Conservation (phyloP, 345 rosid species). For the Nasturtium officinale region DNA sequence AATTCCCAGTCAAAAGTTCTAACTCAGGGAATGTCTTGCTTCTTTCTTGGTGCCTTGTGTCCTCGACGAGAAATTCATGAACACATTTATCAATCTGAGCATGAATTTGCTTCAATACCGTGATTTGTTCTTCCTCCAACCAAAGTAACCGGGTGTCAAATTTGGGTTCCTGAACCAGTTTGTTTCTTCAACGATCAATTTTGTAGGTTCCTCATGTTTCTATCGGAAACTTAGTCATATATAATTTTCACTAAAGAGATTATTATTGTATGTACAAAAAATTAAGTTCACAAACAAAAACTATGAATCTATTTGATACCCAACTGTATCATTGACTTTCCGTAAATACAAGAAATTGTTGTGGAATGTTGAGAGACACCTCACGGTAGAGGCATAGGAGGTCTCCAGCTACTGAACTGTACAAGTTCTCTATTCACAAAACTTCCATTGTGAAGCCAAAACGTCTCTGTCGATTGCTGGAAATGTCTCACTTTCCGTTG, state of each 20-base stretch:
- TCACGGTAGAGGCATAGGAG: conserved; percentile 79
- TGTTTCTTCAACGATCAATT: background rate
- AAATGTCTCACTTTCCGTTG: conserved; percentile 90
- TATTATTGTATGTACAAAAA: conserved; percentile 24
- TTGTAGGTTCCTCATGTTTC: background rate
- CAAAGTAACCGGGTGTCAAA: too few species aligned
- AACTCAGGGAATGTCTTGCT: too few species aligned
- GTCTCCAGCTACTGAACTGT: conserved; percentile 75
- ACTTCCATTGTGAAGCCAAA: conserved; percentile 90
- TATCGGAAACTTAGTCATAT: background rate
- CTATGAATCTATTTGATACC: conserved; percentile 6
- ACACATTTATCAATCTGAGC: too few species aligned
- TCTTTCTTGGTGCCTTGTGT: too few species aligned
- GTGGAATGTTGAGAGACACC: conserved; percentile 15
- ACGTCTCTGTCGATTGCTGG: conserved; percentile 88
- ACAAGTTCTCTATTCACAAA: conserved; percentile 66
- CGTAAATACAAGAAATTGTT: background rate
- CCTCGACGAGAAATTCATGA: too few species aligned
- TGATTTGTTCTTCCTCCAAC: too few species aligned
- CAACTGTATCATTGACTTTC: background rate
- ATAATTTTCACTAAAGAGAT: background rate
- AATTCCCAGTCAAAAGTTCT: background rate
- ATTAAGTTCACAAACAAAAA: background rate
- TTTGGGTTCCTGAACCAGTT: background rate
- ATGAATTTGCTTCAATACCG: too few species aligned